Base-by-base conservation (phyloP, 768 basidiomycete genomes). In the Phlegmacium glaucopus region DNA sequence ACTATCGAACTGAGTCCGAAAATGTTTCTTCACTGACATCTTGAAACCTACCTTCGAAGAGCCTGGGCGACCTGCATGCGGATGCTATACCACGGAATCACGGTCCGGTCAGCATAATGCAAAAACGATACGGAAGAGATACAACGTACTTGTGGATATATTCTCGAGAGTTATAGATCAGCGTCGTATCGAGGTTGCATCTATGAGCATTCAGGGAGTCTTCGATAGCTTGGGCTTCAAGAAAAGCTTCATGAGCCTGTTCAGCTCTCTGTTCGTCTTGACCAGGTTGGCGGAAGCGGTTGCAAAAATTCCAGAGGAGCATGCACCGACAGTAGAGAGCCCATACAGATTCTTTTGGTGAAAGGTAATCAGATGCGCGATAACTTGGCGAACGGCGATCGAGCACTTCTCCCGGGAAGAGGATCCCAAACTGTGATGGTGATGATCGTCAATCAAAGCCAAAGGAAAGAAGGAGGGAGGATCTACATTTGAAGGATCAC, bases 261-360 rank as follows among this genome's bases (percentile, higher is more conserved):
- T 80, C 80, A 1, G 80, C 76, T 38, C 77, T 76, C n/a, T 79
- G 77, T 28, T 82, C 77, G 16, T 68, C 68, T 9, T 68, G 61
- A 47, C 71, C 50, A 12, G 55, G 70, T 0, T 50, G 26, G 10
- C 45, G 55, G 47, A 63, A 57, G 27, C 79, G 78, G 40, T 75
- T 72, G 53, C 80, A 83, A 58, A 82, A 84, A 56, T 79, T 85
- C 87, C 87, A 91, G 4, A 90, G 70, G 9, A 91, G 74, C 84
- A 90, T 86, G 60, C 80, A 81, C 28, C 89, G 81, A 64, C 87
- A 89, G 56, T 88, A 88, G 22, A 91, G 69, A 0, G 86, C 88
- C 88, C 88, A 90, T 1, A 91, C 75, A 12, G 83, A 82, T 51
- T 90, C 85, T 60, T 89, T 90, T 12, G 82, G 75, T 13, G 83